phyloP scores from a whole-genome alignment of 371 early-diverging fungal species.

The Rhizopus stolonifer region DNA sequence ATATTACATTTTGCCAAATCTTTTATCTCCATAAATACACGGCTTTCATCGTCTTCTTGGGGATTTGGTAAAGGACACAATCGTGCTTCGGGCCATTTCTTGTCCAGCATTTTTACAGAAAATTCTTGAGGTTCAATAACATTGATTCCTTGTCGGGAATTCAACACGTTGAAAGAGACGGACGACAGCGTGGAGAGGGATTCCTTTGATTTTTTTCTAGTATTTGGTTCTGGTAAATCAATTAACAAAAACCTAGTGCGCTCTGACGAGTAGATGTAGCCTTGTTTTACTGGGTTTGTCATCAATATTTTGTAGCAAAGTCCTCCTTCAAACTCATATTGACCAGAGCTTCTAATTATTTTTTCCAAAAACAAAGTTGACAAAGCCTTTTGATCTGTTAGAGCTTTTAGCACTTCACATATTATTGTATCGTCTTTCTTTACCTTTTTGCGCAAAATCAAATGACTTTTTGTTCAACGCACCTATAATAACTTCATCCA shows the following conservation, averaged over 20 bases:
- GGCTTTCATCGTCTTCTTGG: slow-evolving; percentile 57
- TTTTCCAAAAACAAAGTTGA: slow-evolving; percentile 20
- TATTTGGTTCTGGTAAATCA: slow-evolving; percentile 34
- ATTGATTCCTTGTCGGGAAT: slow-evolving; percentile 15
- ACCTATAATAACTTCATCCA: slow-evolving; percentile 66
- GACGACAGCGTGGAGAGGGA: slow-evolving; percentile 10
- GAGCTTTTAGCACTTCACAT: neutral
- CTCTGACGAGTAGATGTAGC: slow-evolving; percentile 44
- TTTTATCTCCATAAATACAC: slow-evolving; percentile 57
- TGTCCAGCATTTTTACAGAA: slow-evolving; percentile 32
- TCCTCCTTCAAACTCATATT: slow-evolving; percentile 27
- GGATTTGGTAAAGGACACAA: slow-evolving; percentile 53
- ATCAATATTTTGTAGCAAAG: slow-evolving; percentile 47
- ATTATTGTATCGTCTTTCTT: slow-evolving; percentile 4
- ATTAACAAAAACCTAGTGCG: slow-evolving; percentile 33
- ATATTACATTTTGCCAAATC: slow-evolving; percentile 64
- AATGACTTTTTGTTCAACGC: slow-evolving; percentile 60
- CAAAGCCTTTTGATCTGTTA: slow-evolving; percentile 23
- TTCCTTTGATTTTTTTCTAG: slow-evolving; percentile 12
- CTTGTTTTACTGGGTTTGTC: slow-evolving; percentile 71
- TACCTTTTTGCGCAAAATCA: slow-evolving; percentile 53
- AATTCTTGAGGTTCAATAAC: slow-evolving; percentile 39
- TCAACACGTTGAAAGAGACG: slow-evolving; percentile 26
- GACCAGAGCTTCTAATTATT: slow-evolving; percentile 48
- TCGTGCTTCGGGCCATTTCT: slow-evolving; percentile 49